Conservation (phyloP, 2,329 filamentous ascomycete species). For the Claviceps africana region DNA sequence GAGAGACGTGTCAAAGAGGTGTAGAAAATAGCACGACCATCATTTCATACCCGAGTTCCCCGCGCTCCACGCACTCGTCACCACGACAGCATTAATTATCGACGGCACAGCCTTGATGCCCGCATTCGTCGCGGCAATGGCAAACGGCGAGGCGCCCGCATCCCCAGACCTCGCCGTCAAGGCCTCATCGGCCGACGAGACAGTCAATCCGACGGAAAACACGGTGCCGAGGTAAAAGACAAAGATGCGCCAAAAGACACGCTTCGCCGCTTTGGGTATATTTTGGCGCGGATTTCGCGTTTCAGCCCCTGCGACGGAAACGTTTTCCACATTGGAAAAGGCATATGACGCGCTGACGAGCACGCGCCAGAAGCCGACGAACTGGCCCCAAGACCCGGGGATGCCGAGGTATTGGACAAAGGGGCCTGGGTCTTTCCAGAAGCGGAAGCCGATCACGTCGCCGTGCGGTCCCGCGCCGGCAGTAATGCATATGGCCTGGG, state of each 20-base stretch:
- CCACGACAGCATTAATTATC: slow-evolving; percentile 38
- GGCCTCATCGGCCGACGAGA: slow-evolving; percentile 25
- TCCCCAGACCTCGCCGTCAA: slow-evolving; percentile 18
- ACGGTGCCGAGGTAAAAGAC: slow-evolving; percentile 39
- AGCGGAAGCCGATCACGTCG: slow-evolving; percentile 46
- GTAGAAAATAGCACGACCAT: too few relatives aligned
- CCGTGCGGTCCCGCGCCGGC: slow-evolving; percentile 15
- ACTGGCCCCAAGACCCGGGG: slow-evolving; percentile 35
- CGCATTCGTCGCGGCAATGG: slow-evolving; percentile 35
- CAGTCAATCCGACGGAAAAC: slow-evolving; percentile 36
- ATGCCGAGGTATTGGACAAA: slow-evolving; percentile 32
- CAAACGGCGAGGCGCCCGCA: slow-evolving; percentile 33
- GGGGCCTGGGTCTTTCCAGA: slow-evolving; percentile 44
- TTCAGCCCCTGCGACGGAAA: slow-evolving; percentile 33
- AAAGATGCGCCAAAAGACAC: slow-evolving; percentile 40
- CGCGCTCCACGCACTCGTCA: slow-evolving; percentile 10
- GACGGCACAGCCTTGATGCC: slow-evolving; percentile 35
- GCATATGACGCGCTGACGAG: slow-evolving; percentile 26
- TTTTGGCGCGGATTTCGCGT: slow-evolving; percentile 32
- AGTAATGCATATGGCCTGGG: slow-evolving; percentile 6
- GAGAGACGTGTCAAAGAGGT: background rate
- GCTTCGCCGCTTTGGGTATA: slow-evolving; percentile 36
- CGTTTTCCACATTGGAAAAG: slow-evolving; percentile 37
- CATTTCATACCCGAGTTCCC: slow-evolving; percentile 8
- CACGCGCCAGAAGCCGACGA: slow-evolving; percentile 28